A percentile compares a stretch with the other conserved stretches of the same genome.
Evolutionary conservation across 108 stramenopile genomes (phyloP).

Genomic region (Cyclotella kingstonii): DNA sequence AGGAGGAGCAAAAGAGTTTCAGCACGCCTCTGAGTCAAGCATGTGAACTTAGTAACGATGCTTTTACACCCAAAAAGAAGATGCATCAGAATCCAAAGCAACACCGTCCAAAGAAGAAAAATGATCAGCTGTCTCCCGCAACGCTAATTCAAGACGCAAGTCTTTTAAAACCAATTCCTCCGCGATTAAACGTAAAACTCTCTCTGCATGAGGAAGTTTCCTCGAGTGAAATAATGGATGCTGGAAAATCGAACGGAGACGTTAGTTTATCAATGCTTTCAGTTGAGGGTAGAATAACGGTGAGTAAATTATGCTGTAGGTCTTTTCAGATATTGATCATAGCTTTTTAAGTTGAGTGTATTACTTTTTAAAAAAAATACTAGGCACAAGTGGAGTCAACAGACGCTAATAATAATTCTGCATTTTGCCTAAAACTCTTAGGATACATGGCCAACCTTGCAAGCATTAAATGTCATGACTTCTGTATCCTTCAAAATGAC

Average conservation of each 20-base stretch:
- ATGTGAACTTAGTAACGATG: not conserved
- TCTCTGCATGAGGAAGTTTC: conserved; percentile 64
- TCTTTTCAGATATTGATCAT: not conserved
- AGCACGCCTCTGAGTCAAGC: not conserved
- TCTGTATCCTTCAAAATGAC: not conserved
- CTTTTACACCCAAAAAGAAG: conserved; percentile 1
- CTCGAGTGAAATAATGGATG: conserved; percentile 31
- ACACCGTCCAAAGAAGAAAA: not conserved
- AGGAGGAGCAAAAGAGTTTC: not conserved
- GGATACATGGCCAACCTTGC: conserved; percentile 4
- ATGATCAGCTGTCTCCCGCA: not conserved
- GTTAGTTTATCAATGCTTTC: conserved; percentile 31
- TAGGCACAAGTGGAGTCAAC: conserved; percentile 61
- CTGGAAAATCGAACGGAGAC: conserved; percentile 20
- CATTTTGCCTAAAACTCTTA: conserved; percentile 22
- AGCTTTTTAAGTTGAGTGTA: not conserved
- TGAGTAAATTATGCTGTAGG: conserved; percentile 14
- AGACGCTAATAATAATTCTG: conserved; percentile 59
- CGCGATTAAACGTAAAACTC: conserved; percentile 50
- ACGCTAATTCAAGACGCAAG: not conserved
- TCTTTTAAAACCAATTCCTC: conserved; percentile 26
- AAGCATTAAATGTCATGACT: conserved; percentile 10
- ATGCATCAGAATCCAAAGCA: not conserved
- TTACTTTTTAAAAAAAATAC: too few species aligned
- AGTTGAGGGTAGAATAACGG: conserved; percentile 58